phyloP scores from a whole-genome alignment of 768 basidiomycete genomes.

The Lactarius akahatsu region DNA sequence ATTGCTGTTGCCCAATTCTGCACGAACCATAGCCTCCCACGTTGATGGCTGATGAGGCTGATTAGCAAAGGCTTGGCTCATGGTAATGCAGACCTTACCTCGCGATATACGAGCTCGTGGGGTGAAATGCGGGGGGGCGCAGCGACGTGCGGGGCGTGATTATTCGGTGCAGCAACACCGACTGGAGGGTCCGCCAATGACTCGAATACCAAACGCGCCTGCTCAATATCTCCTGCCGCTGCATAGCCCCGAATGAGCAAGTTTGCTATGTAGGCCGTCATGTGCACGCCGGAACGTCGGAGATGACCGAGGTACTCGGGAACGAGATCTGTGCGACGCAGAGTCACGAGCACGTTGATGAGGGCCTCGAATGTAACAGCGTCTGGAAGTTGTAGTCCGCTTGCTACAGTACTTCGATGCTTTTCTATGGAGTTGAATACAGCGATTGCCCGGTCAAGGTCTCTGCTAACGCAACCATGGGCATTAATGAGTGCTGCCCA shows the following conservation, averaged over 20 bases:
- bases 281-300: constrained; percentile 61
- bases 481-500: constrained; percentile 89
- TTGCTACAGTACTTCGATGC: constrained; percentile 45
- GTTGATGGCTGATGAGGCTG: constrained; percentile 66
- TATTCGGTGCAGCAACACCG: constrained; percentile 85
- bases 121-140: constrained; percentile 38
- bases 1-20: constrained; percentile 79
- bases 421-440: constrained; percentile 73
- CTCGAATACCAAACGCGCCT: constrained; percentile 79
- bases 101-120: constrained; percentile 73
- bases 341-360: constrained; percentile 79
- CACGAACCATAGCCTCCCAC: constrained; percentile 94
- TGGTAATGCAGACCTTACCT: constrained; percentile 48
- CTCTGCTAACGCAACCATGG: constrained; percentile 75
- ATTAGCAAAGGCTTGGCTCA: constrained; percentile 3
- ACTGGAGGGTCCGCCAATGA: constrained; percentile 72
- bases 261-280: constrained; percentile 96
- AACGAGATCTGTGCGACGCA: constrained; percentile 76
- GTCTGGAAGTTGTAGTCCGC: constrained; percentile 53
- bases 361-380: constrained; percentile 88
- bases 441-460: constrained; percentile 72
- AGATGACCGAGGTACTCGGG: constrained; percentile 65
- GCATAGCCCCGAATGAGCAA: constrained; percentile 73
- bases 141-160: constrained; percentile 70
- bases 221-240: constrained; percentile 63